These are phyloP conservation scores for Vigna radiata DNA, from an alignment of 306 rosid species.

Conservation along the genomic window DNA sequence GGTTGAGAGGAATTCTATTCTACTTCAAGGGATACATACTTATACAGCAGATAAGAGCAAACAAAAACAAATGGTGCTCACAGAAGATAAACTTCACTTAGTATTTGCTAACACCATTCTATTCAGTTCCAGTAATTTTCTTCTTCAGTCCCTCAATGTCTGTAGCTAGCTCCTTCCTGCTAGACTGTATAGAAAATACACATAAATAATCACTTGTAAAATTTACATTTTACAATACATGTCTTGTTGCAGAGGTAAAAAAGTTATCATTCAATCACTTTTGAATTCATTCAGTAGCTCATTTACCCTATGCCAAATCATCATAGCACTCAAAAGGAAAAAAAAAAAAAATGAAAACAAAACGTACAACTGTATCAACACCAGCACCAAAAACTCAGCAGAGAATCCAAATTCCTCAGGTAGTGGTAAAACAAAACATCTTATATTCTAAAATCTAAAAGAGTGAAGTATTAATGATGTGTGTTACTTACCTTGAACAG, in stretches of 20 bases:
- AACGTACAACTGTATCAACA: background rate
- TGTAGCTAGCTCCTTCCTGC: slow-evolving; percentile 90
- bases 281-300: too few relatives aligned
- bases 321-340: background rate
- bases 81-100: slow-evolving; percentile 41
- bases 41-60: slow-evolving; percentile 48
- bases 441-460: slow-evolving; percentile 33
- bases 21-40: slow-evolving; percentile 63
- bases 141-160: slow-evolving; percentile 89
- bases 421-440: slow-evolving; percentile 9
- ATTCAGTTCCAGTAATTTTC: slow-evolving; percentile 94
- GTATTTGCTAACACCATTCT: slow-evolving; percentile 38
- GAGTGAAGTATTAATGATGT: background rate
- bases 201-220: slow-evolving; percentile 25
- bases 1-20: slow-evolving; percentile 56
- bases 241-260: slow-evolving; percentile 1
- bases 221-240: background rate
- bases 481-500: slow-evolving; percentile 79
- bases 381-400: background rate
- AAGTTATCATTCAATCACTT: background rate
- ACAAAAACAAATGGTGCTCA: slow-evolving; percentile 53
- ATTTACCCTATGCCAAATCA: too few relatives aligned
- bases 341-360: background rate
- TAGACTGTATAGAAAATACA: slow-evolving; percentile 62
- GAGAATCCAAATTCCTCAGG: background rate